phyloP scores from a whole-genome alignment of 441 rosid species.

The Raphanus hybrid region DNA sequence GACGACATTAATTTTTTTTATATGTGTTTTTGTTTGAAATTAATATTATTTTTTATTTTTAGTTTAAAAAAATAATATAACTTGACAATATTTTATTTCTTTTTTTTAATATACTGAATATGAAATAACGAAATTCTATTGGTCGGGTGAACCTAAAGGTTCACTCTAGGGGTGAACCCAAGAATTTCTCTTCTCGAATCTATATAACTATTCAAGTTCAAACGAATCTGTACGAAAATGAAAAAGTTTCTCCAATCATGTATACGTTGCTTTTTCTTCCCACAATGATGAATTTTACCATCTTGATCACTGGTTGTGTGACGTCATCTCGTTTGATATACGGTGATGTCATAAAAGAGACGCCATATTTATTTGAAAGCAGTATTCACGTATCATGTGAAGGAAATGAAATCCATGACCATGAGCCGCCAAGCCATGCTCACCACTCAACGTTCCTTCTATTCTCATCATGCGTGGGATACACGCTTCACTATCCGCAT shows the following conservation, averaged over 20 bases:
- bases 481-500: slow-evolving; percentile 8
- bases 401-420: slow-evolving; percentile 24
- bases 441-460: not conserved
- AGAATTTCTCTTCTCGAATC: slow-evolving; percentile 26
- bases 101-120: no score
- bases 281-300: not conserved
- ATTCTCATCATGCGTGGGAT: not conserved
- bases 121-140: no score
- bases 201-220: slow-evolving; percentile 1
- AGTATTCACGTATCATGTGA: slow-evolving; percentile 15
- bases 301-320: not conserved
- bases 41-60: no score
- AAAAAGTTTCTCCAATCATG: not conserved
- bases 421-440: not conserved
- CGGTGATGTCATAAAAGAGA: slow-evolving; percentile 14
- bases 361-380: not conserved
- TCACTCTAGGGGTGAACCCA: no score
- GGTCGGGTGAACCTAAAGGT: no score
- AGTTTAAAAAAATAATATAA: no score
- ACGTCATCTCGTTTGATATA: slow-evolving; percentile 3
- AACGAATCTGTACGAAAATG: not conserved
- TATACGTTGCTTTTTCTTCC: not conserved
- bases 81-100: no score
- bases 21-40: no score
- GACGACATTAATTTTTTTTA: no score